phyloP scores from a whole-genome alignment of 139 green algal genomes.

The Pleodorina starrii region DNA sequence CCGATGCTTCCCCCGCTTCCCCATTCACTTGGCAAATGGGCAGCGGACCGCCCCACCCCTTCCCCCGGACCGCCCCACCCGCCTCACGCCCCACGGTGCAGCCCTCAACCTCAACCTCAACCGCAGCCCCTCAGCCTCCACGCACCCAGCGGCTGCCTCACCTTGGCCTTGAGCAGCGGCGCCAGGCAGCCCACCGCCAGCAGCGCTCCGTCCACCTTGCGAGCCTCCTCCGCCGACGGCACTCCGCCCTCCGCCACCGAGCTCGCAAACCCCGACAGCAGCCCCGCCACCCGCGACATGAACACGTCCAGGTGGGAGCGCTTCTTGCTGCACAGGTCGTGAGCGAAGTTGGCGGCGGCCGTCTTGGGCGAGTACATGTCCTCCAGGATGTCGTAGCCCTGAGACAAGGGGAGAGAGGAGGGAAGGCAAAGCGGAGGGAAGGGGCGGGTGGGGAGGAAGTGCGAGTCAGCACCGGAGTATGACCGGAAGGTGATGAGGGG shows the following conservation, averaged over 20 bases:
- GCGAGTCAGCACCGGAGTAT: too few relatives aligned
- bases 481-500: too few relatives aligned
- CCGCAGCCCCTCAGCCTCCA: background rate
- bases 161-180: conserved; percentile 86
- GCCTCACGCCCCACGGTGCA: too few relatives aligned
- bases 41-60: too few relatives aligned
- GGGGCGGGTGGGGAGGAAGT: too few relatives aligned
- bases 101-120: too few relatives aligned
- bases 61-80: too few relatives aligned
- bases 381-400: conserved; percentile 98
- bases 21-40: too few relatives aligned
- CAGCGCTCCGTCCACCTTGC: conserved; percentile 93
- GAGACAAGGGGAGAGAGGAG: background rate
- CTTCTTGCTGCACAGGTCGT: conserved; percentile 81
- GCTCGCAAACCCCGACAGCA: conserved; percentile 53
- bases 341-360: conserved; percentile 91
- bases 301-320: conserved; percentile 77
- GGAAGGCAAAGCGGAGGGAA: too few relatives aligned
- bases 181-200: conserved; percentile 87
- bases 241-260: conserved; percentile 62
- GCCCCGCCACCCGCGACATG: conserved; percentile 66
- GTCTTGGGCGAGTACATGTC: conserved; percentile 96
- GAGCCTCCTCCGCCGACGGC: conserved; percentile 56
- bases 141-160: background rate
- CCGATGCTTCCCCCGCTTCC: too few relatives aligned